A percentile compares a stretch with the other conserved stretches of the same genome.
These are phyloP conservation scores for Melampsora occidentalis DNA, from an alignment of 1,284 basidiomycete genomes.

Conservation along the genomic window DNA sequence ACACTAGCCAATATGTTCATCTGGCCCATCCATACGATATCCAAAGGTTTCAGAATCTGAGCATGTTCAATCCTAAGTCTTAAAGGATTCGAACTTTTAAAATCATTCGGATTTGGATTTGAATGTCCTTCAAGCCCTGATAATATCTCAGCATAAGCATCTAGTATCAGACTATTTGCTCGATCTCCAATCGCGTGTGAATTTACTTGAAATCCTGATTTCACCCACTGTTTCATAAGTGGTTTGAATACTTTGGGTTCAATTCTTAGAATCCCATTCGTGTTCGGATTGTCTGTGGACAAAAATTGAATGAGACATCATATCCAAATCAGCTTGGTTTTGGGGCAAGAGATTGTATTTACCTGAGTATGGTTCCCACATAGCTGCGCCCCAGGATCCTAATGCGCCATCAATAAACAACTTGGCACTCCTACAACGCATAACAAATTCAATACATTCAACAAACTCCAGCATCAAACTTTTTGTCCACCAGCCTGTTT, in stretches of 20 bases:
- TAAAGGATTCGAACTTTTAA: constrained; percentile 17
- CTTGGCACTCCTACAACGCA: constrained; percentile 47
- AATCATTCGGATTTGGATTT: not conserved
- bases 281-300: constrained; percentile 43
- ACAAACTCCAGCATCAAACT: not conserved
- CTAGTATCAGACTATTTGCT: constrained; percentile 50
- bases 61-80: constrained; percentile 50
- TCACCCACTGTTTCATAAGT: constrained; percentile 32
- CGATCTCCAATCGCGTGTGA: constrained; percentile 50
- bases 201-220: constrained; percentile 33
- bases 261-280: constrained; percentile 19
- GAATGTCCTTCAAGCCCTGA: not conserved
- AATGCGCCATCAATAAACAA: constrained; percentile 51
- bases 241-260: constrained; percentile 14
- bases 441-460: no score
- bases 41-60: constrained; percentile 47
- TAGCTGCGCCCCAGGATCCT: constrained; percentile 51
- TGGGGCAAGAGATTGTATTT: not conserved
- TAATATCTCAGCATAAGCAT: constrained; percentile 48
- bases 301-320: constrained; percentile 46
- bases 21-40: constrained; percentile 47
- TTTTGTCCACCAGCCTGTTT: no score
- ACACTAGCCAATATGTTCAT: constrained; percentile 50
- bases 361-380: constrained; percentile 50
- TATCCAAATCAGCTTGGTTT: not conserved